Conservation (phyloP, 1,284 basidiomycete species). For the Anthracocystis setariae region DNA sequence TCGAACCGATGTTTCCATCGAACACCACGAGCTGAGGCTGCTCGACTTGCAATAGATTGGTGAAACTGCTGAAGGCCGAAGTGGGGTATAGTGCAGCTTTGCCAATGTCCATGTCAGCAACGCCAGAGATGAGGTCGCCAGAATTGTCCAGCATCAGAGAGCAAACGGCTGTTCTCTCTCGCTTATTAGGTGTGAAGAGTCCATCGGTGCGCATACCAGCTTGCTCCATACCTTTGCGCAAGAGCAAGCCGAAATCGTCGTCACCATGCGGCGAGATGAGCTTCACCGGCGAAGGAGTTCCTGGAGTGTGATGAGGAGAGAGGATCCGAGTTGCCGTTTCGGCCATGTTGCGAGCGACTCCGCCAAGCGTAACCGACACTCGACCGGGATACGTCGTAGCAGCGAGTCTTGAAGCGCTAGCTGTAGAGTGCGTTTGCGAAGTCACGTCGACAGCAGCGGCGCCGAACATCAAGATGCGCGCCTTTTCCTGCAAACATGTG, state of each 20-base stretch:
- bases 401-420: conserved; percentile 7
- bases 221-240: conserved; percentile 73
- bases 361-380: conserved; percentile 81
- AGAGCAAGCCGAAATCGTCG: conserved; percentile 69
- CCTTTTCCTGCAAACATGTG: conserved; percentile 1
- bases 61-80: not conserved
- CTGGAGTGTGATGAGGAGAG: conserved; percentile 52
- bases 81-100: conserved; percentile 11
- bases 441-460: conserved; percentile 64
- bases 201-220: conserved; percentile 86
- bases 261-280: conserved; percentile 70
- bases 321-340: conserved; percentile 81
- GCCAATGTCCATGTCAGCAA: conserved; percentile 82
- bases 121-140: conserved; percentile 81
- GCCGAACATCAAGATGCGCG: conserved; percentile 55
- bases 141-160: conserved; percentile 80
- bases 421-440: conserved; percentile 34
- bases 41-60: conserved; percentile 3
- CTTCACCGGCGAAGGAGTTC: conserved; percentile 24
- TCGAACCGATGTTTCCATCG: conserved; percentile 45
- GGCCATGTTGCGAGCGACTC: conserved; percentile 92
- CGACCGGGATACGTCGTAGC: conserved; percentile 80
- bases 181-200: conserved; percentile 69
- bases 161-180: conserved; percentile 78
- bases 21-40: conserved; percentile 25